Evolutionary conservation across 2,329 filamentous ascomycete species (phyloP), one percentile per base, ranked within the genome.

Genomic region (Apiospora aurea): DNA sequence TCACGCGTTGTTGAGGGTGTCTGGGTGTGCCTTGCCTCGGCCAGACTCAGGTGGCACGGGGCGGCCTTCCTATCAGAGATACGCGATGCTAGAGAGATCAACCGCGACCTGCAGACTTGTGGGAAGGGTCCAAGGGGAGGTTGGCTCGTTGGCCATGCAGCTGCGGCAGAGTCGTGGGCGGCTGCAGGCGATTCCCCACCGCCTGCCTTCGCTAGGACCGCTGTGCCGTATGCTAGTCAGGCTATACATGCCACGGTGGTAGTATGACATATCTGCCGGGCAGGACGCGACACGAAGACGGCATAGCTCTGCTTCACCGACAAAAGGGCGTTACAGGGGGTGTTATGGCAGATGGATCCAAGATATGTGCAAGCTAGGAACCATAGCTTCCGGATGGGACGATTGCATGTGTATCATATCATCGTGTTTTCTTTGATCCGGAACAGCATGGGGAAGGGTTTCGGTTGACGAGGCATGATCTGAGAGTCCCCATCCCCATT

Each of bases 321-420:
- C 57, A 64, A 41, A 64, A 41, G 21, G 29, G 16, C 53, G 29
- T 38, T 38, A 21, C 29, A 34, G 53, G 34, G 57, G 18, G 57
- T 64, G 57, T 41, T 64, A 64, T n/a, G 57, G 57, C 34, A 64
- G 57, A 64, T 64, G 57, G 57, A 64, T 41, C 34, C 57, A 64
- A 41, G 57, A 64, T 41, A 24, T 41, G 57, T 24, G 10, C 21
- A 24, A 64, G 57, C 18, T 14, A 64, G 57, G 57, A 64, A n/a
- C 57, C 13, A 34, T 21, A 38, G 21, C 7, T 11, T 38, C 53
- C 53, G 29, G 29, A 61, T 61, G 29, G 53, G 7, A 61, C 53
- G 53, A 61, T 61, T 21, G 29, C 53, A 61, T 61, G 26, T 34
- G 53, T 21, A 61, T 26, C 24, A 26, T 53, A 26, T 26, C 14